These are phyloP conservation scores for Zhuliangozyma parablackwelliae DNA, from an alignment of 1,139 yeast species.

Conservation along the genomic window DNA sequence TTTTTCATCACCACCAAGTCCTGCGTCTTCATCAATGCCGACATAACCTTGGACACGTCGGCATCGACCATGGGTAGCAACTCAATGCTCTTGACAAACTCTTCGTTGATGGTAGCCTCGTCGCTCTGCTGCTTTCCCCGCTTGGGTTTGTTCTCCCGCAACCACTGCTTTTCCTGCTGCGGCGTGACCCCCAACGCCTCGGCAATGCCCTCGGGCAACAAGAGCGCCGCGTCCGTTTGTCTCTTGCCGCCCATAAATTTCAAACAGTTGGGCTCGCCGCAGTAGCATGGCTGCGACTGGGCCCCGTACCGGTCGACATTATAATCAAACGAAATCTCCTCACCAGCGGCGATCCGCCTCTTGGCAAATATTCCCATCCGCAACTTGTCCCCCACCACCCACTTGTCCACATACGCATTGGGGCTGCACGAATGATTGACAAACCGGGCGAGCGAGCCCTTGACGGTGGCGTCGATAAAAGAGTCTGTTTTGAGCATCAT, in stretches of 20 bases:
- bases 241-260: constrained; percentile 96
- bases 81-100: constrained; percentile 57
- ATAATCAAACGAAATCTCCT: constrained; percentile 92
- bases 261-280: constrained; percentile 89
- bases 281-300: constrained; percentile 87
- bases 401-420: constrained; percentile 90
- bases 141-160: constrained; percentile 52
- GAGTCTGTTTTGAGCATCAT: constrained; percentile 96
- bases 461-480: constrained; percentile 88
- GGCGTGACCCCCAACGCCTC: constrained; percentile 82
- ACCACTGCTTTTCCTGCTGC: constrained; percentile 58
- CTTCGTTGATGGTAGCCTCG: constrained; percentile 57
- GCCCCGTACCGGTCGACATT: constrained; percentile 97
- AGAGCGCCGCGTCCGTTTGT: constrained; percentile 83
- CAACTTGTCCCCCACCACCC: constrained; percentile 90
- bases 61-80: constrained; percentile 48
- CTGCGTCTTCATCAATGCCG: constrained; percentile 73
- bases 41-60: constrained; percentile 77
- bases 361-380: constrained; percentile 95
- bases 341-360: constrained; percentile 67
- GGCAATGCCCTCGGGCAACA: constrained; percentile 76
- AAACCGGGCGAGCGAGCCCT: constrained; percentile 85
- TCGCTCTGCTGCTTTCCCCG: constrained; percentile 48
- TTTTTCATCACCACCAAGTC: constrained; percentile 64
- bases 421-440: constrained; percentile 95